Percentiles rank a stretch among this genome's conserved stretches.
phyloP scores from a whole-genome alignment of 495 filamentous ascomycete species.

The Podospora didyma region DNA sequence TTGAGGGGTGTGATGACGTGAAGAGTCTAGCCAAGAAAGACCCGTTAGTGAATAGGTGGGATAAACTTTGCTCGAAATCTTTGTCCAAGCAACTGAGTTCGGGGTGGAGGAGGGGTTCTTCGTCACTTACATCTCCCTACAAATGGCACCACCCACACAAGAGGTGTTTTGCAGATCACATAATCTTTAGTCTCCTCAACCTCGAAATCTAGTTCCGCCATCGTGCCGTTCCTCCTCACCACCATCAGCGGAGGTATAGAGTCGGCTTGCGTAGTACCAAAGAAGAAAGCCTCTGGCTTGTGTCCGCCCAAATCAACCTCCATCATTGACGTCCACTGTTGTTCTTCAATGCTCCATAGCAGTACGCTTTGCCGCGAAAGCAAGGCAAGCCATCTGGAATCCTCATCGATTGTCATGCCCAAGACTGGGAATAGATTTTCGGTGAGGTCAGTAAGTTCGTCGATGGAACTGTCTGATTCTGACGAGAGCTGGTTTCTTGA shows the following conservation, averaged over 20 bases:
- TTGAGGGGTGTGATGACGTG: conserved; percentile 5
- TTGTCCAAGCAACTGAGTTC: not conserved
- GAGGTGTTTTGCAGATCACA: conserved; percentile 38
- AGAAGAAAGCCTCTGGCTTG: conserved; percentile 56
- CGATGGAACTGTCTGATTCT: conserved; percentile 30
- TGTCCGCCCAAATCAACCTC: conserved; percentile 48
- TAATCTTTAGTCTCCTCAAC: conserved; percentile 28
- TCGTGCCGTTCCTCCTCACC: conserved; percentile 53
- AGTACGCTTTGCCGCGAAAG: conserved; percentile 51
- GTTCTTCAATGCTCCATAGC: conserved; percentile 54
- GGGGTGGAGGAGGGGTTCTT: too few relatives aligned
- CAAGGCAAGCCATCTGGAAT: conserved; percentile 59
- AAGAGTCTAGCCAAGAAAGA: conserved; percentile 7
- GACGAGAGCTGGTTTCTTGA: conserved; percentile 33
- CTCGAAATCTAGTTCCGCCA: conserved; percentile 46
- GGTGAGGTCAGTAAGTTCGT: not conserved
- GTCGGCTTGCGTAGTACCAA: conserved; percentile 34
- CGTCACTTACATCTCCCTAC: conserved; percentile 33
- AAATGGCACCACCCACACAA: conserved; percentile 42
- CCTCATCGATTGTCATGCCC: conserved; percentile 55
- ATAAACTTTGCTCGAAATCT: not conserved
- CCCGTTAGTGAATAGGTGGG: not conserved
- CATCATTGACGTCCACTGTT: conserved; percentile 45
- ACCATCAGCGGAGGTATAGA: conserved; percentile 45
- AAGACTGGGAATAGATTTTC: conserved; percentile 53